phyloP scores from a whole-genome alignment of 768 basidiomycete genomes.

The Gautieria morchelliformis region DNA sequence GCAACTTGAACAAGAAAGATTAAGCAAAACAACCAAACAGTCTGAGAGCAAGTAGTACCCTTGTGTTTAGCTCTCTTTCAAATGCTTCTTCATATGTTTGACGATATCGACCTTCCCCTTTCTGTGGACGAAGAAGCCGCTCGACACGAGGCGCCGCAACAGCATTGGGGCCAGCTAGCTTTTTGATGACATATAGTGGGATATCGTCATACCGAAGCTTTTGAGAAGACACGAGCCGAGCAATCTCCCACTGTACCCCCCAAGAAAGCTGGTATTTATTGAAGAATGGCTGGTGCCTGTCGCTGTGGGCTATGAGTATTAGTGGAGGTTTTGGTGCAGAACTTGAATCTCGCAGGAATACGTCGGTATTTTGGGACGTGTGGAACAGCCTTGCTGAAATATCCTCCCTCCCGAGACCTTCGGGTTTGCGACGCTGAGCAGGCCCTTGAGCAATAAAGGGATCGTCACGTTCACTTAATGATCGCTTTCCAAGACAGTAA shows the following conservation, averaged over 20 bases:
- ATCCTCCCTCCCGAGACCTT: not conserved
- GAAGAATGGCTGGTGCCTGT: not conserved
- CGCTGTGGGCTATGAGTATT: not conserved
- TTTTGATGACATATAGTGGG: slow-evolving; percentile 19
- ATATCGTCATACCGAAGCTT: slow-evolving; percentile 24
- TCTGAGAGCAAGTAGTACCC: slow-evolving; percentile 11
- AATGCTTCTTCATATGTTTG: not conserved
- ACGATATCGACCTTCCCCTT: not conserved
- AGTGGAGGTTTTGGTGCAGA: not conserved
- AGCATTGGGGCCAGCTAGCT: slow-evolving; percentile 22
- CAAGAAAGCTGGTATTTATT: not conserved
- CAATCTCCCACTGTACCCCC: slow-evolving; percentile 47
- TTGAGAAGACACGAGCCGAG: slow-evolving; percentile 28
- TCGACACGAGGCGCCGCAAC: slow-evolving; percentile 20
- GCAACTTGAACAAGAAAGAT: slow-evolving; percentile 29
- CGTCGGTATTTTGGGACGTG: not conserved
- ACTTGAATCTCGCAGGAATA: not conserved
- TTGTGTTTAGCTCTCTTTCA: slow-evolving; percentile 11
- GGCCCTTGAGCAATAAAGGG: not conserved
- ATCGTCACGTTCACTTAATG: not conserved
- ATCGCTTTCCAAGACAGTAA: not conserved
- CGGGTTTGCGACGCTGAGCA: not conserved
- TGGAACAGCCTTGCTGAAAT: too few species aligned
- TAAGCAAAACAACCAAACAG: slow-evolving; percentile 8
- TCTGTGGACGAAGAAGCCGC: slow-evolving; percentile 10